Evolutionary conservation across 768 basidiomycete species (phyloP).

Genomic region (Russula foetens): DNA sequence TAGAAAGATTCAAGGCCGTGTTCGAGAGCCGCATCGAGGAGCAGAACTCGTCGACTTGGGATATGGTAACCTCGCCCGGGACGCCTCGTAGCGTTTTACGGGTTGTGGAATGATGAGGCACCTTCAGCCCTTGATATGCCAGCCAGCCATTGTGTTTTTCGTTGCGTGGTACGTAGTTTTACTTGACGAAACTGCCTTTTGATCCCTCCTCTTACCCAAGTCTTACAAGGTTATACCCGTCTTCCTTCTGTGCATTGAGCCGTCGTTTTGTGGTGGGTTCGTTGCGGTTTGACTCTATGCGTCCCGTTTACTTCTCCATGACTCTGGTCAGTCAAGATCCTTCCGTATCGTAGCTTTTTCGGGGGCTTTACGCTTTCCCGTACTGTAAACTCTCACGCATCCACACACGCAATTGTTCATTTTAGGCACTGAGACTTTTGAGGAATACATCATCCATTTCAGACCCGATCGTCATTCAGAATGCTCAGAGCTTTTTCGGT

Average conservation of each 20-base stretch:
- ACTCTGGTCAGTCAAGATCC: not conserved
- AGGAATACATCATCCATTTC: not conserved
- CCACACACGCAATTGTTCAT: not conserved
- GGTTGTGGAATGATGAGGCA: slow-evolving; percentile 32
- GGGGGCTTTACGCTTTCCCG: not conserved
- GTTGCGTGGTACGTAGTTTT: not conserved
- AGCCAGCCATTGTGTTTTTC: not conserved
- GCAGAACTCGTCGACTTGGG: not conserved
- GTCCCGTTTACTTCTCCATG: not conserved
- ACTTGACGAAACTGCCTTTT: not conserved
- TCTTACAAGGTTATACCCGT: not conserved
- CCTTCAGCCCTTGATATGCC: slow-evolving; percentile 42
- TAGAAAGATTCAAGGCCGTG: slow-evolving; percentile 32
- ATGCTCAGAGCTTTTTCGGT: not conserved
- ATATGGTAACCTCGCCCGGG: not conserved
- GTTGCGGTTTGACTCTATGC: not conserved
- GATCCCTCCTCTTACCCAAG: not conserved
- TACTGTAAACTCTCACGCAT: not conserved
- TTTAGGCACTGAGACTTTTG: not conserved
- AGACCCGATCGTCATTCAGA: not conserved
- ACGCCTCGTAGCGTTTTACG: slow-evolving; percentile 3
- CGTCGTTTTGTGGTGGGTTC: not conserved
- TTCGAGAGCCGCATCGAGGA: slow-evolving; percentile 25
- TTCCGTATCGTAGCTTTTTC: not conserved
- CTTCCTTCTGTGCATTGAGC: not conserved